Evolutionary conservation across 2,329 filamentous ascomycete genomes (phyloP).

Genomic region (Achaetomium macrosporum): DNA sequence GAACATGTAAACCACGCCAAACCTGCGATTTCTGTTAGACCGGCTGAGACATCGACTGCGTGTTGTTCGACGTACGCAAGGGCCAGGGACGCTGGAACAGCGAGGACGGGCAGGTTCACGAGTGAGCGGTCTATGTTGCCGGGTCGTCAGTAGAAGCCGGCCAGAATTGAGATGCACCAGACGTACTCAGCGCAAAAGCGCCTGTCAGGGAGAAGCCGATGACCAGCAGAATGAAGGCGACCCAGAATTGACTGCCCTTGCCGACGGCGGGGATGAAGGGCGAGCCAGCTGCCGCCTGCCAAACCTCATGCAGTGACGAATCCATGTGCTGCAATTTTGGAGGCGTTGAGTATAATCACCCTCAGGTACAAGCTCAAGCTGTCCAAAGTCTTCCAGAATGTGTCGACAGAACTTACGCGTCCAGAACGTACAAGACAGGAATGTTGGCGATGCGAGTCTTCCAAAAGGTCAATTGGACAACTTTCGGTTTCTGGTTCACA

Average conservation of each 20-base stretch:
- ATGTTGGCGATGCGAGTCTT: neutral
- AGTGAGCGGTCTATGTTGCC: constrained; percentile 66
- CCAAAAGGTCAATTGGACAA: constrained; percentile 11
- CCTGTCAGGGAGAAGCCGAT: constrained; percentile 67
- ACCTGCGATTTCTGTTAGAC: constrained; percentile 44
- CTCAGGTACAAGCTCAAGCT: neutral
- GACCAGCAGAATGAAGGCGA: constrained; percentile 71
- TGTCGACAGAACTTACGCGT: neutral
- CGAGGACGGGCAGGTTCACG: constrained; percentile 68
- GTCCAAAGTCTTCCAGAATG: neutral
- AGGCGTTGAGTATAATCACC: no score
- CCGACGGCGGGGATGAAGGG: constrained; percentile 74
- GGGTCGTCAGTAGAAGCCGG: constrained; percentile 21
- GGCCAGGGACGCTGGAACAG: constrained; percentile 79
- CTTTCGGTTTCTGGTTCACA: constrained; percentile 4
- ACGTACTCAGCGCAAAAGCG: constrained; percentile 79
- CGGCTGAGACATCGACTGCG: neutral
- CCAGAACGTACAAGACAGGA: no score
- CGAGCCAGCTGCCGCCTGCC: constrained; percentile 85
- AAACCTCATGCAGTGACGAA: constrained; percentile 80
- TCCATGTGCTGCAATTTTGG: constrained; percentile 51
- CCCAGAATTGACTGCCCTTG: constrained; percentile 77
- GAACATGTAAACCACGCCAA: constrained; percentile 97
- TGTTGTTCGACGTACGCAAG: constrained; percentile 64
- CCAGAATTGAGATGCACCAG: neutral